A percentile compares a stretch with the other conserved stretches of the same genome.
Conservation (phyloP, 1,139 yeast species). For the Yamadazyma atlantica region DNA sequence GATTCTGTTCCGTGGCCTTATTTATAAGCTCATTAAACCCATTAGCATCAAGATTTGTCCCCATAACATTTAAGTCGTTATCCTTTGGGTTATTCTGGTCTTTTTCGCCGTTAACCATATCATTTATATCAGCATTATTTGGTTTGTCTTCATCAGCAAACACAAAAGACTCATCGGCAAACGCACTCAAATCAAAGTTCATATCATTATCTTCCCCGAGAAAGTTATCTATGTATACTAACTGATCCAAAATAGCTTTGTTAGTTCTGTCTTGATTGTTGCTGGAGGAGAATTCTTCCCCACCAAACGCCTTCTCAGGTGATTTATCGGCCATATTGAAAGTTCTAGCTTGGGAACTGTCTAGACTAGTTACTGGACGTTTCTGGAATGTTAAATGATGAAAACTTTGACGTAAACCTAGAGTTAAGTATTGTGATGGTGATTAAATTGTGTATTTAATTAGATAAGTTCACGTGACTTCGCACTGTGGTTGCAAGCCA, state of each 20-base stretch:
- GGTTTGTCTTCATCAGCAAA: conserved; percentile 81
- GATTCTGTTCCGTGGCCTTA: not conserved
- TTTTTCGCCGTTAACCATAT: conserved; percentile 2
- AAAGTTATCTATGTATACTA: conserved; percentile 74
- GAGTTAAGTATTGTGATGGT: not conserved
- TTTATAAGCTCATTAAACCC: not conserved
- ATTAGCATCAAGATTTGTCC: not conserved
- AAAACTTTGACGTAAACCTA: not conserved
- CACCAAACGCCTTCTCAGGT: not conserved
- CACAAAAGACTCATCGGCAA: conserved; percentile 75
- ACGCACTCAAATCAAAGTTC: conserved; percentile 72
- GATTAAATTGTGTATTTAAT: not conserved
- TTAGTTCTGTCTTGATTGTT: conserved; percentile 19
- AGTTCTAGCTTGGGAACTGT: not conserved
- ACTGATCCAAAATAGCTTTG: conserved; percentile 64
- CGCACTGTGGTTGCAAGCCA: conserved; percentile 1
- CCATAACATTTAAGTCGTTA: not conserved
- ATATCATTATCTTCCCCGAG: conserved; percentile 67
- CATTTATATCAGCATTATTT: conserved; percentile 21
- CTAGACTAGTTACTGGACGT: too few relatives aligned
- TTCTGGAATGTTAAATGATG: not conserved
- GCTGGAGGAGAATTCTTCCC: not conserved
- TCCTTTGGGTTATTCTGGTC: conserved; percentile 3
- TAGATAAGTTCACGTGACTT: conserved; percentile 2
- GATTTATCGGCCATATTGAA: not conserved